Base-by-base conservation (phyloP, 73 alveolate species). In the Breviolum minutum region DNA sequence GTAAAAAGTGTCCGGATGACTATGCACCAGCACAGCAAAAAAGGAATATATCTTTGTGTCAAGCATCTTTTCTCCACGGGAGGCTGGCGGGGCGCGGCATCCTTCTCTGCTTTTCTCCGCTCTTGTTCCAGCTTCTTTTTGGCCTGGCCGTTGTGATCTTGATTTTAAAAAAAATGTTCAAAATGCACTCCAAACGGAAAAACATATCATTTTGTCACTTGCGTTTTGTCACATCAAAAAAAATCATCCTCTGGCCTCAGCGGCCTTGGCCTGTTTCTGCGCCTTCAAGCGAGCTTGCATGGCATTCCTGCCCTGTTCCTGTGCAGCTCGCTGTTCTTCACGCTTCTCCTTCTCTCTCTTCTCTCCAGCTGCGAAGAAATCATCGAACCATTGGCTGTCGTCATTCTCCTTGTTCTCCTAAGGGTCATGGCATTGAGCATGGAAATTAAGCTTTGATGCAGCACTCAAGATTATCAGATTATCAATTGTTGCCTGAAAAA, bases 351-450 rank as follows among this genome's bases (percentile, higher is more conserved):
- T 73, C 87, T 90, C 95, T 4, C 17, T 27, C 26, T 62, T 32
- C 30, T 73, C 63, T 40, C 54, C 54, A 40, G 54, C 54, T 9
- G 88, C 97, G 27, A 69, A 90, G 97, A 90, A 90, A 73, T 90
- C 97, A 27, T 90, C 81, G 66, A 90, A 90, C 97, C 97, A 90
- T 40, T 68, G 83, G 68, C n/a, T 71, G 71, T 90, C 97, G 17
- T 90, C 97, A 60, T 90, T 90, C 87, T 90, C 97, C 97, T 90
- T 90, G 97, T 90, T 90, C 63, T 90, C 97, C 68, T 90, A 48
- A 5, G 30, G 19, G 26, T 79, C n/a, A n/a, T n/a, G n/a, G 54
- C 5, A 40, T 0, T 40, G 54, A 68, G 6, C 17, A 68, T 68
- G 77, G 24, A 22, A 22, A 68, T 6, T 68, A 14, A 22, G 24